A percentile compares a stretch with the other conserved stretches of the same genome.
Evolutionary conservation across 2,329 filamentous ascomycete species (phyloP).

Genomic region (Ceratocystis cubensis): DNA sequence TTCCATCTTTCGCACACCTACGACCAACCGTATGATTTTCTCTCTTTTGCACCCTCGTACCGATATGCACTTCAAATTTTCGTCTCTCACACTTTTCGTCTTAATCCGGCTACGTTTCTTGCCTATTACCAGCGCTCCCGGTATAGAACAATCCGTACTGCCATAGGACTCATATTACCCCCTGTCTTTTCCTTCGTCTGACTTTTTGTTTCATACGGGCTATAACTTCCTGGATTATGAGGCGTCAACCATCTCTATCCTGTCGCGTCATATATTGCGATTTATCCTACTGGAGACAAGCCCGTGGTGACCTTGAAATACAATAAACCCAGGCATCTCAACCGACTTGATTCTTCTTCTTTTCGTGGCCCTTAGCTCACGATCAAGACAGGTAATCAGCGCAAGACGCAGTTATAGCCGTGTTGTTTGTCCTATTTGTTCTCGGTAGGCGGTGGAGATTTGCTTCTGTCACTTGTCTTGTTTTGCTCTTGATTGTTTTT

Average conservation of each 20-base stretch:
- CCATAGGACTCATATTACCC: background rate
- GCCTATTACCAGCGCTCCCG: background rate
- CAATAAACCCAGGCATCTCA: background rate
- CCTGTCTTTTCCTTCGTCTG: background rate
- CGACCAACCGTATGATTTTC: slow-evolving; percentile 1
- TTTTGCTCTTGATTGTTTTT: background rate
- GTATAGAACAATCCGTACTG: background rate
- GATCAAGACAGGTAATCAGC: background rate
- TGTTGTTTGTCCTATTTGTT: background rate
- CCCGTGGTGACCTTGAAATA: background rate
- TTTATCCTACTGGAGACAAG: background rate
- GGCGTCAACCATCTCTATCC: background rate
- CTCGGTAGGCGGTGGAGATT: slow-evolving; percentile 6
- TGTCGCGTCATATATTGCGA: background rate
- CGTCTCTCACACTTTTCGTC: background rate
- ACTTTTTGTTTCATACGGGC: background rate
- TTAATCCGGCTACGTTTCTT: background rate
- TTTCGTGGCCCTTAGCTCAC: slow-evolving; percentile 1
- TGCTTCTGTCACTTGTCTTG: background rate
- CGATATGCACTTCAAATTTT: background rate
- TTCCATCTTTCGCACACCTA: slow-evolving; percentile 3
- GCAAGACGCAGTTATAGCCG: background rate
- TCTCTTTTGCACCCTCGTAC: background rate
- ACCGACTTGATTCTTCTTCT: slow-evolving; percentile 6
- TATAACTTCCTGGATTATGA: background rate